Evolutionary conservation across 208 protist genomes (phyloP), one percentile per base, ranked within the genome.

Genomic region (Phytomonas sp.): DNA sequence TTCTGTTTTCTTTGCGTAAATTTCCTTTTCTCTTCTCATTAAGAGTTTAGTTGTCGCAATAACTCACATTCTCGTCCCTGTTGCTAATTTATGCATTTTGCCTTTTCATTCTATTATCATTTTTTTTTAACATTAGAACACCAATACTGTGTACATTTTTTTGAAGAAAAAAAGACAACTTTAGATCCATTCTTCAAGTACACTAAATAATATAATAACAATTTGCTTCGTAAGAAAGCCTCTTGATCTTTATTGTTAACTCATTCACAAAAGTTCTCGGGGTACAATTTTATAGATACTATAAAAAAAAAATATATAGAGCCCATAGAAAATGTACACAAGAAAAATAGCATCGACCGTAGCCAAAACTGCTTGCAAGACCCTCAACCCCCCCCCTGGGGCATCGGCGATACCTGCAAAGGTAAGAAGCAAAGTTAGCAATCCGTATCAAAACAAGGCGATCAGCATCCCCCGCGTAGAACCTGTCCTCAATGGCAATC

Each of bases 291-390:
- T 26, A 56, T 56, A 56, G 45, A 56, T 26, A 56, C 0, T 26
- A 56, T 26, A 26, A 7, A 56, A 1, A 56, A 7, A 56, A 19
- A 56, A 56, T 56, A 56, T 37, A 37, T 37, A 37, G 3, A 3
- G 8, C 3, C 45, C 19, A 56, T 56, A 56, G 10, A 56, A 26
- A 56, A 66, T 45, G 30, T 66, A 66, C 63, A 66, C n/a, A 26
- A 4, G 63, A 32, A 66, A 66, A 32, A 7, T 26, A 56, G 45
- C 16, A 8, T 56, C 45, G 7, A 19, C 45, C 23, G 45, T 26
- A 56, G 45, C 16, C 19, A 11, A 11, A 56, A 26, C 19, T 23
- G 45, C 45, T 56, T 26, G 45, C 45, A 56, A 56, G 23, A 56
- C 45, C 19, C 45, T 56, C 45, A 56, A 56, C 19, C 5, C 45